These are phyloP conservation scores for Torulaspora delbrueckii DNA, from an alignment of 805 yeast genomes.

Conservation along the genomic window DNA sequence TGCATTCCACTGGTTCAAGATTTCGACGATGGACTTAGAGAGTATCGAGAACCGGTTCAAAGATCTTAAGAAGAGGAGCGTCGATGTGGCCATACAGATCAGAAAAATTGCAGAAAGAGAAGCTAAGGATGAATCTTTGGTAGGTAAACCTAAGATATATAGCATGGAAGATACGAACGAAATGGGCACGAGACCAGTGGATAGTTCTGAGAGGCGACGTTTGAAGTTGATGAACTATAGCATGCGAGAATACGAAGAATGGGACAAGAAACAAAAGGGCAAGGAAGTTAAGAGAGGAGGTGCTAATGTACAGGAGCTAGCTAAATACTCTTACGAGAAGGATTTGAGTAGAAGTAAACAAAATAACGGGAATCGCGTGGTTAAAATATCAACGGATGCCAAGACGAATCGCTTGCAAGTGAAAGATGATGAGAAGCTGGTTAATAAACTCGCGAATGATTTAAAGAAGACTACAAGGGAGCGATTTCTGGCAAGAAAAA, in stretches of 20 bases:
- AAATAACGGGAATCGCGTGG: background rate
- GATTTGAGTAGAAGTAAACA: conserved; percentile 17
- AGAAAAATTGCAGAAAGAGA: conserved; percentile 21
- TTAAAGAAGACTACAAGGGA: conserved; percentile 21
- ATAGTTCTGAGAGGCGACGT: conserved; percentile 2
- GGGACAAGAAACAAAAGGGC: conserved; percentile 14
- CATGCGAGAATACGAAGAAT: conserved; percentile 26
- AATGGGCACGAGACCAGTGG: background rate
- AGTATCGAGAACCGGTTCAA: conserved; percentile 16
- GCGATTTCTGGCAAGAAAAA: conserved; percentile 19
- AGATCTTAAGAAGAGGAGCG: conserved; percentile 17
- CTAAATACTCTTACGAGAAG: conserved; percentile 31
- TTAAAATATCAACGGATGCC: conserved; percentile 8
- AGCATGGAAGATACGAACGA: conserved; percentile 16
- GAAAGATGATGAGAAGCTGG: conserved; percentile 19
- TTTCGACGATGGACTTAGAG: conserved; percentile 10
- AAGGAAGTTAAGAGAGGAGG: conserved; percentile 9
- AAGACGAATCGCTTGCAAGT: conserved; percentile 15
- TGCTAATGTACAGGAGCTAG: conserved; percentile 19
- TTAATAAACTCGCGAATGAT: conserved; percentile 19
- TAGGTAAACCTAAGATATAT: conserved; percentile 25
- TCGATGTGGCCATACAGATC: conserved; percentile 19
- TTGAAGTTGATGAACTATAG: conserved; percentile 20
- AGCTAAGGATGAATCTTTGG: conserved; percentile 8
- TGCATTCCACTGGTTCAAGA: background rate